Base-by-base conservation (phyloP, 2,329 filamentous ascomycete genomes). In the Penicillium sp. region DNA sequence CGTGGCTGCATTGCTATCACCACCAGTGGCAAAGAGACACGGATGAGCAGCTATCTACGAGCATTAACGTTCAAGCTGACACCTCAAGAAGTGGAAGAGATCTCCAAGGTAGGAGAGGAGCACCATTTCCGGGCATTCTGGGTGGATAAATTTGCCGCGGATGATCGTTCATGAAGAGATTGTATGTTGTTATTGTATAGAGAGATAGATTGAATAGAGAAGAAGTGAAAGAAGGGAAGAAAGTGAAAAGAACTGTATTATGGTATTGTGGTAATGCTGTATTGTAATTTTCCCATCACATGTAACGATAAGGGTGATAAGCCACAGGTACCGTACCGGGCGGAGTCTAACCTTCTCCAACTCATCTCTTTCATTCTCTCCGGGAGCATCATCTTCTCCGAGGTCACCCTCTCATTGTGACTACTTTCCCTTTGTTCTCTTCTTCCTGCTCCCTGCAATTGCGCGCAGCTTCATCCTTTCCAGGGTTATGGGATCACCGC, bases 1-100 rank as follows among this genome's bases (percentile, higher is more conserved):
- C 82, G 84, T 62, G 83, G 83, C 22, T 69, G 81, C 53, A 77
- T 86, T 14, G 71, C 81, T 0, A 79, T 88, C 54, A 86, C 83
- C 5, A 87, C 84, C 3, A 84, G 80, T 53, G 72, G 76, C 45
- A 87, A 86, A 65, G 83, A 86, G 69, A 77, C 82, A 57, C 74
- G 84, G 14, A 59, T 87, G 65, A 81, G 75, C 53, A 81, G 84
- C 62, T 86, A 86, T 61, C 63, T 86, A 56, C 72, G 81, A 21
- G 74, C 74, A 1, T 72, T 81, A 59, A 81, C 78, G 1, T 87
- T 87, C 69, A 81, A 81, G 58, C 65, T 87, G 57, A 86, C 81
- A 5, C 81, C 83, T 0, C 75, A 74, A 42, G 84, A 87, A 68
- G 75, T 87, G 22, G 72, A 81, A 54, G 72, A 80, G 61, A 79